phyloP scores from a whole-genome alignment of 371 early-diverging fungal genomes.

The Haplosporangium sp. region DNA sequence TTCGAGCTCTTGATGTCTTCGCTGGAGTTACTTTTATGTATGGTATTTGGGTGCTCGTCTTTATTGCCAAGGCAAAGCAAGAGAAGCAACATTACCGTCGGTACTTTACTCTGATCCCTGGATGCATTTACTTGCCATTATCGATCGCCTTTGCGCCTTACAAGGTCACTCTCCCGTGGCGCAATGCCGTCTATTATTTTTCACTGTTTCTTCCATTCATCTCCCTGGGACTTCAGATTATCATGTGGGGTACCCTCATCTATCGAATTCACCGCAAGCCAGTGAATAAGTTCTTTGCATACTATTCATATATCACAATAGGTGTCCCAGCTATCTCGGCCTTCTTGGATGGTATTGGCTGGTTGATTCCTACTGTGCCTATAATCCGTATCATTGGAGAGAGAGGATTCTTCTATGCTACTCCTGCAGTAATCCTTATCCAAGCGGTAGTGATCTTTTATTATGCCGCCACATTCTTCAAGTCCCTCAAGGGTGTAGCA shows the following conservation, averaged over 20 bases:
- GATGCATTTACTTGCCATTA: conserved; percentile 45
- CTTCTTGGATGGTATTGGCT: conserved; percentile 52
- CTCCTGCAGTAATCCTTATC: conserved; percentile 45
- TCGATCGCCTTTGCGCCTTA: conserved; percentile 56
- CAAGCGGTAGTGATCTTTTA: conserved; percentile 49
- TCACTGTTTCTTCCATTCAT: conserved; percentile 53
- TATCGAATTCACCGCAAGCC: conserved; percentile 51
- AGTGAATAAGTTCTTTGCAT: conserved; percentile 39
- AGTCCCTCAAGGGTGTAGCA: conserved; percentile 38
- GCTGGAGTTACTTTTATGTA: conserved; percentile 30
- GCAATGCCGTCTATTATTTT: conserved; percentile 48
- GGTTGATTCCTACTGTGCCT: conserved; percentile 46
- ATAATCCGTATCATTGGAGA: conserved; percentile 52
- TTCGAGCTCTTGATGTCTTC: conserved; percentile 42
- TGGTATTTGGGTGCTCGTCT: conserved; percentile 46
- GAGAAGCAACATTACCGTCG: conserved; percentile 36
- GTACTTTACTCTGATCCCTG: conserved; percentile 39
- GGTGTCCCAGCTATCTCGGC: conserved; percentile 40
- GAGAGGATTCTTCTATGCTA: conserved; percentile 40
- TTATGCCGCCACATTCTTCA: conserved; percentile 49
- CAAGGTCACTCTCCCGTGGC: conserved; percentile 49
- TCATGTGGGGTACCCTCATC: conserved; percentile 52
- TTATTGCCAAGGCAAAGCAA: conserved; percentile 27
- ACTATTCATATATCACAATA: conserved; percentile 46
- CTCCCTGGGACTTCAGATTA: conserved; percentile 49